Percentiles rank a stretch among this genome's conserved stretches.
phyloP scores from a whole-genome alignment of 352 stramenopile species.

The Phytophthora meadii region DNA sequence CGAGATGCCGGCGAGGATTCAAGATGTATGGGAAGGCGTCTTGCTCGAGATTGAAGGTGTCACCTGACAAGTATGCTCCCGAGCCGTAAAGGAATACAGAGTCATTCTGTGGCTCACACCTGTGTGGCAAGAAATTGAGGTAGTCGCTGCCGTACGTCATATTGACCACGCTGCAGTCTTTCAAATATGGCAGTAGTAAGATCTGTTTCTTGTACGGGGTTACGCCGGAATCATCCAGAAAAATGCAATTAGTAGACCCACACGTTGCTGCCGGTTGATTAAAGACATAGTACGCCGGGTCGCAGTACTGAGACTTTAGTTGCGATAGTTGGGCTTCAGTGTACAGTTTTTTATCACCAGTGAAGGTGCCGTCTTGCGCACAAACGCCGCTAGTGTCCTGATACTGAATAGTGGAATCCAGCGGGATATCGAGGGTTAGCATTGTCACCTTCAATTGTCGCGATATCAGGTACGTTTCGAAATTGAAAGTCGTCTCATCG shows the following conservation, averaged over 20 bases:
- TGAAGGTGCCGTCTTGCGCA: conserved; percentile 18
- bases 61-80: conserved; percentile 34
- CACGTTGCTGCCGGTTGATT: conserved; percentile 34
- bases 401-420: conserved; percentile 30
- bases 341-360: conserved; percentile 17
- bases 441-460: conserved; percentile 41
- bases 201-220: conserved; percentile 45
- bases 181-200: conserved; percentile 44
- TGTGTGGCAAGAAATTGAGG: conserved; percentile 38
- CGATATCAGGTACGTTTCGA: conserved; percentile 44
- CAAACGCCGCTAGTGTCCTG: conserved; percentile 35
- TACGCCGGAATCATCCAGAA: conserved; percentile 40
- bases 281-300: conserved; percentile 31
- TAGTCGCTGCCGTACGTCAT: conserved; percentile 48
- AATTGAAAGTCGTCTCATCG: conserved; percentile 24
- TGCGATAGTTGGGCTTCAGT: conserved; percentile 15
- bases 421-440: conserved; percentile 46
- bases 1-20: conserved; percentile 40
- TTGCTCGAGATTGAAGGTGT: conserved; percentile 20
- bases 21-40: conserved; percentile 25
- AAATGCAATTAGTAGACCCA: conserved; percentile 46
- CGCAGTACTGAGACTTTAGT: conserved; percentile 26
- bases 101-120: conserved; percentile 27
- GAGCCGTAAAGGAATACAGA: conserved; percentile 45
- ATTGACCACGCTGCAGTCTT: conserved; percentile 40